Conservation (phyloP, 345 rosid genomes). For the Cardamine resedifolia region DNA sequence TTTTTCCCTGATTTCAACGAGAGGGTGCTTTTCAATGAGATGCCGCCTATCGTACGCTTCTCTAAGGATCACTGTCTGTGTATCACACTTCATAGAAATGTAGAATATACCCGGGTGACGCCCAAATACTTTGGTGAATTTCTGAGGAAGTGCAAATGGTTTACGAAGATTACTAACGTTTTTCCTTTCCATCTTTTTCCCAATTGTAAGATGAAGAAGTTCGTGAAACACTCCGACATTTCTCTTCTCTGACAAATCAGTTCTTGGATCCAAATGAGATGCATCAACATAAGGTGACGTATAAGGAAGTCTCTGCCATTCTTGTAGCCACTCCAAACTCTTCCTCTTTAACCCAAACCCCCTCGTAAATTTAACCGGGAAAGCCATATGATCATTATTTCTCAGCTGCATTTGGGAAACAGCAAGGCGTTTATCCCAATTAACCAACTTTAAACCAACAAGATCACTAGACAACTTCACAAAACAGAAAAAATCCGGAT, state of each 20-base stretch:
- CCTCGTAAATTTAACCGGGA: conserved; percentile 72
- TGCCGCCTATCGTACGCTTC: conserved; percentile 61
- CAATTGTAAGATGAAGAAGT: conserved; percentile 73
- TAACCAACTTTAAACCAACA: conserved; percentile 53
- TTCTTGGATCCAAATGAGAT: conserved; percentile 82
- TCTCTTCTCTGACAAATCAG: conserved; percentile 84
- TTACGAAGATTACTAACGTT: conserved; percentile 76
- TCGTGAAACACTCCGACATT: conserved; percentile 84
- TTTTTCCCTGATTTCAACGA: conserved; percentile 50
- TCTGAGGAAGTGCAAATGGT: conserved; percentile 67
- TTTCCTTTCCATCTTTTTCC: conserved; percentile 70
- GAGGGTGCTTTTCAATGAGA: conserved; percentile 60
- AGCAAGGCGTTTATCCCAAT: conserved; percentile 61
- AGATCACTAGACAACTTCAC: conserved; percentile 55
- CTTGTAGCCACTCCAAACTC: conserved; percentile 74
- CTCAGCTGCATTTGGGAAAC: conserved; percentile 49
- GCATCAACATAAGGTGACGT: conserved; percentile 66
- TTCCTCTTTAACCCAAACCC: conserved; percentile 84
- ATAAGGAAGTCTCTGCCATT: conserved; percentile 82
- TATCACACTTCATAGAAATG: conserved; percentile 59
- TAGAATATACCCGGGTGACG: conserved; percentile 88
- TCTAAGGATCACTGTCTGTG: conserved; percentile 76
- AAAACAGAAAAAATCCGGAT: conserved; percentile 51
- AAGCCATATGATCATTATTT: conserved; percentile 45
- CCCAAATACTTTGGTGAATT: conserved; percentile 84